phyloP scores from a whole-genome alignment of 2,329 filamentous ascomycete genomes.

The Alternaria solani region DNA sequence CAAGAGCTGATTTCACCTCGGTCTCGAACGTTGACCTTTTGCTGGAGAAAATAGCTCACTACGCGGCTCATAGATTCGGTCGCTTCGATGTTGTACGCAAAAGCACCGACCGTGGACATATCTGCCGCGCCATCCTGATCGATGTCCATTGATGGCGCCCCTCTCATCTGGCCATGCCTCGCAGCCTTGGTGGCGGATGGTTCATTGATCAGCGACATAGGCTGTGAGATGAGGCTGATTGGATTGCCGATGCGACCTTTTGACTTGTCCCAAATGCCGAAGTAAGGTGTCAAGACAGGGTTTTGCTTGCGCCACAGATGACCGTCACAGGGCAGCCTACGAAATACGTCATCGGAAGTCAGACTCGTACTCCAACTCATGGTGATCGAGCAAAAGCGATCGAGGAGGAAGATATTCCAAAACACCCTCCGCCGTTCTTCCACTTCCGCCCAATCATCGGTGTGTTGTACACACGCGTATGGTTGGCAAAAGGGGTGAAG shows the following conservation, averaged over 20 bases:
- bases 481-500: slow-evolving; percentile 22
- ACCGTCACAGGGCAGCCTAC: slow-evolving; percentile 30
- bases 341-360: slow-evolving; percentile 29
- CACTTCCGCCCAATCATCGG: slow-evolving; percentile 22
- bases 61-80: slow-evolving; percentile 33
- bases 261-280: slow-evolving; percentile 35
- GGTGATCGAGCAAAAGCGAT: slow-evolving; percentile 27
- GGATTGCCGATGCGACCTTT: slow-evolving; percentile 26
- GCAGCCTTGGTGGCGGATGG: background rate
- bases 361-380: slow-evolving; percentile 32
- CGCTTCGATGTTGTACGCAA: slow-evolving; percentile 31
- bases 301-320: slow-evolving; percentile 30
- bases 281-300: slow-evolving; percentile 26
- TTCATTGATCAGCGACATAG: slow-evolving; percentile 3
- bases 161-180: background rate
- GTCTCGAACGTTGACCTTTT: slow-evolving; percentile 24
- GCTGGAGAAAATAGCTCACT: slow-evolving; percentile 30
- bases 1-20: slow-evolving; percentile 25
- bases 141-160: background rate
- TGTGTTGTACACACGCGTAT: background rate
- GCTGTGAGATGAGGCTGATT: slow-evolving; percentile 21
- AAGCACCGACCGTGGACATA: slow-evolving; percentile 30
- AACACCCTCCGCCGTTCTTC: slow-evolving; percentile 30
- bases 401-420: slow-evolving; percentile 31
- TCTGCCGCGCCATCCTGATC: slow-evolving; percentile 10